Evolutionary conservation across 352 stramenopile genomes (phyloP), one percentile per base, ranked within the genome.

Genomic region (Globisporangium orthogonon): DNA sequence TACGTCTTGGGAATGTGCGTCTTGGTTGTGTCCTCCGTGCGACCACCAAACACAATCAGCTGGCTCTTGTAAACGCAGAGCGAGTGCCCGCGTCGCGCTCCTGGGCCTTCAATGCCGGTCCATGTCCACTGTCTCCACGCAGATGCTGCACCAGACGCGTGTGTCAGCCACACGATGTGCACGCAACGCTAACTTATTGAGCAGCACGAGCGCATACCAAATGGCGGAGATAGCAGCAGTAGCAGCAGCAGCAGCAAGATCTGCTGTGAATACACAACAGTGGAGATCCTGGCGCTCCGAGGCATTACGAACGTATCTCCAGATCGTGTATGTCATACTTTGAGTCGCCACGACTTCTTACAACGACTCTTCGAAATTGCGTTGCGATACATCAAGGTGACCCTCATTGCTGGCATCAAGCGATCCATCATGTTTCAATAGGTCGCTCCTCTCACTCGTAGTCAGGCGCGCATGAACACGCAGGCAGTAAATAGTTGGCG

Each of bases 1-100:
- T 96, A 98, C 29, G 89, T 97, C 58, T 92, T 97, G 39, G 95
- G 95, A 10, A 96, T 62, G 63, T 98, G 95, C 4, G 66, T 66
- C 28, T 75, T 69, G 33, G 75, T 87, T 9, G 88, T 85, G 67
- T 98, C 92, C 61, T 96, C 92, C 29, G 84, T 93, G 54, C 94
- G 77, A 4, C 94, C 95, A 2, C 95, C 95, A 63, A 98, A 98
- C 49, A 98, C 74, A 23, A 98, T 65, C 14, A 91, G 52, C 46
- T 87, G 71, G 41, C 70, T 93, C 48, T 78, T 80, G 57, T 90
- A 93, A 49, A 97, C 67, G n/a, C 86, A 74, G 4, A 97, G 61
- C 6, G 89, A 95, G 63, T 98, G 91, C 5, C 93, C 90, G 50
- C 83, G 69, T 18, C 93, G 72, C 37, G 73, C 78, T 17, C 74